Percentiles rank a stretch among this genome's conserved stretches.
Conservation (phyloP, 495 filamentous ascomycete species). For the Tuber indicum region DNA sequence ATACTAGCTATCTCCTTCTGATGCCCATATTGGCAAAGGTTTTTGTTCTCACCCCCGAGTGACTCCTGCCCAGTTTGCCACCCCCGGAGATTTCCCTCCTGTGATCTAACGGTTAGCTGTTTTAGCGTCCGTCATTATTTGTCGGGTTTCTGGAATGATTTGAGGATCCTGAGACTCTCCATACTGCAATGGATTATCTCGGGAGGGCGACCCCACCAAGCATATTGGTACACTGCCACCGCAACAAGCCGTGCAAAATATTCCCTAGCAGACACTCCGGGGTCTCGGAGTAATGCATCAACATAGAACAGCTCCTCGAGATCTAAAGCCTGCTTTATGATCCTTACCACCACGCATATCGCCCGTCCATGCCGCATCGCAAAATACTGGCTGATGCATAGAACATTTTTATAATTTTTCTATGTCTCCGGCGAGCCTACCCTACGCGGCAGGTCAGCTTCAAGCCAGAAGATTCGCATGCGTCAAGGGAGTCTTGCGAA, state of each 20-base stretch:
- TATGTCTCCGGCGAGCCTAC: too few species aligned
- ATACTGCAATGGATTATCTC: background rate
- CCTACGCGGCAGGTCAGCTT: too few species aligned
- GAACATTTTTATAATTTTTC: too few species aligned
- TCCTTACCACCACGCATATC: background rate
- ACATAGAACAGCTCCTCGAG: too few species aligned
- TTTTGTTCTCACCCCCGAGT: background rate
- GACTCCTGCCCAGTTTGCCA: too few species aligned
- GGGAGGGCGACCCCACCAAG: background rate
- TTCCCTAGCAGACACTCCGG: background rate
- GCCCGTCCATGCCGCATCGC: background rate
- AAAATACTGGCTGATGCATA: too few species aligned
- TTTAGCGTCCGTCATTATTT: background rate
- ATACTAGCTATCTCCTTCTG: background rate
- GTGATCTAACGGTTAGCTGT: background rate
- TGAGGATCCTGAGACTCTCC: background rate
- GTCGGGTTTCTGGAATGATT: background rate
- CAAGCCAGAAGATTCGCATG: background rate
- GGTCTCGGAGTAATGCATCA: background rate
- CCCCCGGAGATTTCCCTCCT: too few species aligned
- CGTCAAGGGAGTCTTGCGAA: too few species aligned
- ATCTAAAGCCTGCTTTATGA: background rate
- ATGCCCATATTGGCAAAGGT: background rate
- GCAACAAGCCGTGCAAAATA: background rate
- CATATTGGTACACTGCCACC: too few species aligned